Base-by-base conservation (phyloP, 495 filamentous ascomycete genomes). In the Aspergillus incahuasiensis region DNA sequence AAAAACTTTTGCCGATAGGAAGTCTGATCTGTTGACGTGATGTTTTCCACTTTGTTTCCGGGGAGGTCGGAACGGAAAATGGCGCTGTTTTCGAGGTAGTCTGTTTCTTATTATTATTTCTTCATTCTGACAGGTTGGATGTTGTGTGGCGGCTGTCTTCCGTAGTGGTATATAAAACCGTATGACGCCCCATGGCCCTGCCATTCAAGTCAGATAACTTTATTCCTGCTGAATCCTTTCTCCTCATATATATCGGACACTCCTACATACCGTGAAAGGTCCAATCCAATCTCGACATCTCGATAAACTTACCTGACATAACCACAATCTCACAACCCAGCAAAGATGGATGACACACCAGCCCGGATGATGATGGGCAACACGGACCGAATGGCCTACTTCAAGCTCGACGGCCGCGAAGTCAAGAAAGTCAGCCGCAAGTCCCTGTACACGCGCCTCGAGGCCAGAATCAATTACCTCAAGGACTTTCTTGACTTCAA, bases 401-500 rank as follows among this genome's bases (percentile, higher is more conserved):
- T 57, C 44, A 47, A 52, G 4, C 22, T 68, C 15, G 60, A 57
- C 11, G 63, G 54, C 51, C 62, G 65, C 53, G 60, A 69, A 55
- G 52, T 70, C 22, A 74, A 68, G 57, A 86, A 89, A 69, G 78
- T 90, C 61, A 81, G 86, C 67, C 81, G 86, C 19, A 85, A 85
- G 64, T 76, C 81, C 20, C 71, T 90, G 11, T 89, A 89, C 68
- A 86, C 81, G 18, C 79, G 75, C 51, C 76, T 90, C 1, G 83
- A 86, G 52, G 76, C 81, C 3, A 76, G 87, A 50, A 82, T 90
- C 52, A 77, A 80, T 55, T 90, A 90, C 56, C 74, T 90, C 4
- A 85, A 87, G 52, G 77, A 80, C 3, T 88, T 90, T 34, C 79
- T 90, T 15, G 87, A 90, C 62, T 90, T 89, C 68, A 82, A 79